Base-by-base conservation (phyloP, 139 green algal species). In the Coelastrella sp. region DNA sequence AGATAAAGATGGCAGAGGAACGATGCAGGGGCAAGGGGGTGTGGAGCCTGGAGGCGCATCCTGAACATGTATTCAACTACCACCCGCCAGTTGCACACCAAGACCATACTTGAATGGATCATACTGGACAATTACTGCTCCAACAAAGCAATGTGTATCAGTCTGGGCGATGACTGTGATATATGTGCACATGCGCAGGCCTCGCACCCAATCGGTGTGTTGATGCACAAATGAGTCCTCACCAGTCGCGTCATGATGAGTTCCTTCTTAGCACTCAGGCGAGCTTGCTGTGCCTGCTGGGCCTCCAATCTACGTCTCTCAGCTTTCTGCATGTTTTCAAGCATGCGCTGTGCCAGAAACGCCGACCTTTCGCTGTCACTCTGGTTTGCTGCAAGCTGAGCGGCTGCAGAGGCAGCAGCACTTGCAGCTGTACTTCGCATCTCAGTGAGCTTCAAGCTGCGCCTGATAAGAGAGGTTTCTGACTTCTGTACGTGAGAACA, bases 231-330 rank as follows among this genome's bases (percentile, higher is more conserved):
- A n/a, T n/a, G 17, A 5, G 59, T 1, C 50, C 86, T 40, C 79
- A 92, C 89, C 84, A 93, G 78, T 25, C 88, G 32, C 30, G 40
- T 60, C 37, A 90, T 73, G 7, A 92, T 79, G 30, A 91, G 68
- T 79, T 91, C 79, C 35, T 91, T 86, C 69, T 89, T 85, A 4
- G 76, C 84, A 6, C 75, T 48, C 67, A 92, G 53, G 27, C 90
- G 83, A 34, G 91, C 85, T 21, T 69, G 68, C 79, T 91, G 86
- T 17, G 84, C 84, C 79, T 92, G 85, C 57, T 76, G 74, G 35
- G 88, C 64, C 35, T 87, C 88, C 51, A 68, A 21, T 25, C 90
- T 81, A 21, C 88, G 81, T 21, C 73, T 40, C 37, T 88, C 86
- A 0, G 90, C 90, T 13, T 85, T 88, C 32, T 84, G 60, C 62